Evolutionary conservation across 2,329 filamentous ascomycete genomes (phyloP), one percentile per base, ranked within the genome.

Genomic region (Falciphora oryzae): DNA sequence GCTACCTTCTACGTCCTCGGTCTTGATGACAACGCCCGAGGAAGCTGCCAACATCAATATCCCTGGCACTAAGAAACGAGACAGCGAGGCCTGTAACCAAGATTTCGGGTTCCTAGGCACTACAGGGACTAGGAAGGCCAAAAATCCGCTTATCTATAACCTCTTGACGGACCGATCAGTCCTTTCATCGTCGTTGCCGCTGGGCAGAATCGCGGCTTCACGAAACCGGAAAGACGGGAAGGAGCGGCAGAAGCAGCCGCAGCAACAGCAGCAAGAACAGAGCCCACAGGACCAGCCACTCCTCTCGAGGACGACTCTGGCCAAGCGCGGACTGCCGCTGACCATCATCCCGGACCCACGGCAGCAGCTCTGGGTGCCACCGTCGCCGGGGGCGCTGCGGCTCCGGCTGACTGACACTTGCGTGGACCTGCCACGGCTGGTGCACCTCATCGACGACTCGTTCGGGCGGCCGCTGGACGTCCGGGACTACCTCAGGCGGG

Each of bases 121-220:
- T 66, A 83, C 86, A 3, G 81, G 80, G 28, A 86, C 84, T 0
- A 78, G 84, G 65, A 79, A 78, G 60, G 81, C 79, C 65, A 83
- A 84, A 71, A 99, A 99, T 71, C 93, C 93, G 0, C 80, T 99
- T 1, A 95, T 99, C 59, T 93, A 99, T 76, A 98, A 97, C 71
- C 85, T 99, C 1, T 83, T 99, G 13, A 99, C 95, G 2, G 95
- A 99, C 77, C 96, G 97, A 72, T 94, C 95, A 0, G 85, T 93
- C 18, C 90, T 93, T 68, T 98, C 95, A 1, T 95, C 95, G 1
- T 99, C 95, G 0, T 81, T 99, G 0, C 95, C 95, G 0, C 82
- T 88, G 8, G 85, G 88, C 57, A 84, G 91, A 61, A 83, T 92
- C 38, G 78, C 56, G 16, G 31, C 62, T 22, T 59, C 29, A 25